Base-by-base conservation (phyloP, 768 basidiomycete genomes). In the Podaxis rugospora region DNA sequence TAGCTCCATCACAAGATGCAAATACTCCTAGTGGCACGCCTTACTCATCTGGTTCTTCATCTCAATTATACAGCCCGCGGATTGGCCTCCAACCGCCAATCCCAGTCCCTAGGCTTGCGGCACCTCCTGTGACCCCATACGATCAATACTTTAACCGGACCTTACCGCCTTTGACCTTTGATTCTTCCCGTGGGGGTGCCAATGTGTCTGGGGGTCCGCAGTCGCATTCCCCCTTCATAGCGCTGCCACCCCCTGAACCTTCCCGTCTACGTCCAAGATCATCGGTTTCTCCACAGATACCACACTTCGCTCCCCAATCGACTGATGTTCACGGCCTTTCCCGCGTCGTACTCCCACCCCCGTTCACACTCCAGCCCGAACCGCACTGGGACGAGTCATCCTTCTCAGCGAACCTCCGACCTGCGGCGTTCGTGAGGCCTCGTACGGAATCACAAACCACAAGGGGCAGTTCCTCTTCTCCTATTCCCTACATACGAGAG, bases 301-400 rank as follows among this genome's bases (percentile, higher is more conserved):
- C 63, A 61, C 70, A 65, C 9, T 77, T 76, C 67, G 72, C 72
- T 42, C 73, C 74, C 51, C 70, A 72, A 46, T 67, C 70, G 54
- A 72, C 74, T 18, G 74, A 75, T 52, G 62, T 68, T 28, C 64
- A 71, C 61, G 61, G 64, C 44, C 65, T 68, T 21, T 64, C 69
- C 27, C 57, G 71, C 23, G 62, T 68, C 55, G 65, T 68, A 59
- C 70, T 80, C 58, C 78, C 80, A 14, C 81, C 87, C 14, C 89
- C 88, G 2, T 88, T 84, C 67, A 82, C 85, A 9, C 73, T 90
- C 3, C 85, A 89, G 68, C 89, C 88, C 2, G 75, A 73, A 55
- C 88, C 87, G 1, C 86, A 83, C 55, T 89, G 88, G 87, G 83
- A 86, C 59, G 75, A 72, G 44, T 70, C 74, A 2, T 67, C 76